phyloP scores from a whole-genome alignment of 306 rosid species.

The Corylus americana region DNA sequence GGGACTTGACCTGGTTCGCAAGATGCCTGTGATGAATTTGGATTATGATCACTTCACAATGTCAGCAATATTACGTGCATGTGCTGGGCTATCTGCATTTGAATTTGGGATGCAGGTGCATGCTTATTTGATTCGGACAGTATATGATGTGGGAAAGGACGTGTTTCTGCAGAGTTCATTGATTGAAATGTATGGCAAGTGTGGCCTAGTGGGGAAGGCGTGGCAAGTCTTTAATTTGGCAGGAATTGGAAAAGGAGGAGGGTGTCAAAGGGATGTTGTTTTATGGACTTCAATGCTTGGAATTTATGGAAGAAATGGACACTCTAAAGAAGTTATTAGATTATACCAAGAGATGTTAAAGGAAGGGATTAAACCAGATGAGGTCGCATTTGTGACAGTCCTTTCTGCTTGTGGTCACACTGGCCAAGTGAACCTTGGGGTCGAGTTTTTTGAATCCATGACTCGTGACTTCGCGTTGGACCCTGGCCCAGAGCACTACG shows the following conservation, averaged over 20 bases:
- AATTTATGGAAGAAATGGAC: constrained; percentile 67
- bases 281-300: constrained; percentile 81
- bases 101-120: constrained; percentile 72
- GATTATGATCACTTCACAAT: constrained; percentile 63
- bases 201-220: constrained; percentile 66
- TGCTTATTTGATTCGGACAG: constrained; percentile 45
- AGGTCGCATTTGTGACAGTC: constrained; percentile 63
- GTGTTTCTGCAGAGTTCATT: constrained; percentile 62
- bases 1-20: constrained; percentile 51
- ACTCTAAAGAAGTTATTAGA: constrained; percentile 51
- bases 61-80: constrained; percentile 61
- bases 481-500: constrained; percentile 72
- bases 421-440: constrained; percentile 64
- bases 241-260: constrained; percentile 45
- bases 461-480: constrained; percentile 50
- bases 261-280: constrained; percentile 56
- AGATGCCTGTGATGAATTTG: constrained; percentile 59
- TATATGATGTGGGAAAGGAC: constrained; percentile 45
- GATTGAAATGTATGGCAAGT: constrained; percentile 80
- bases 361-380: constrained; percentile 68
- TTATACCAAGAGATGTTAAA: constrained; percentile 58
- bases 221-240: constrained; percentile 51
- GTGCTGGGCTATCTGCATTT: constrained; percentile 62
- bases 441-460: constrained; percentile 75
- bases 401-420: constrained; percentile 75